Evolutionary conservation across 2,329 filamentous ascomycete species (phyloP), one percentile per base, ranked within the genome.

Genomic region (Paecilomyces sp.): DNA sequence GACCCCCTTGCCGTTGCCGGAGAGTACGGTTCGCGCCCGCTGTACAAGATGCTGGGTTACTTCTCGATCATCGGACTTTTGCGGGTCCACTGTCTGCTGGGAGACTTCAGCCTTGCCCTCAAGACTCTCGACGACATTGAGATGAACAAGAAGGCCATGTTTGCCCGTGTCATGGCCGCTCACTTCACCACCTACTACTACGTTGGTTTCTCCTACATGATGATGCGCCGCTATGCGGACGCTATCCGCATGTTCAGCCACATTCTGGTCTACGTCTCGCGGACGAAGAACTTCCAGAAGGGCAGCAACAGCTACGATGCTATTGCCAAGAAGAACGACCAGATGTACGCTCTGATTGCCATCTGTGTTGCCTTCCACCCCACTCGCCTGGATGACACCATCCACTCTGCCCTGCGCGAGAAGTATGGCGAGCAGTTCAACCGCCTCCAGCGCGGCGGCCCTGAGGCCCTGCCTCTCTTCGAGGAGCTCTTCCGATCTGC

Each of bases 131-230:
- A 99, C 76, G 93, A 97, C 76, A 97, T 99, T 73, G 94, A 99
- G 85, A 88, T 99, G 71, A 99, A 97, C 85, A 99, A 99, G 85
- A 97, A 97, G 84, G 92, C 94, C 78, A 97, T 97, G 91, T 99
- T 99, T 76, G 93, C 94, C 64, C 91, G 94, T 67, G 94, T 99
- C 76, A 97, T 99, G 94, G 93, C 94, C 58, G 94, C 94, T 60
- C 94, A 99, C 83, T 97, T 97, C 82, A 97, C 93, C 68, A 99
- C 94, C 66, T 99, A 97, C 86, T 99, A 99, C 87, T 97, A 97
- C 77, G 93, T 99, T 64, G 94, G 94, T 68, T 99, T 99, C 87
- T 96, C 91, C 68, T 99, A 99, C 88, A 97, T 99, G 93, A 99
- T 99, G 94, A 96, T 97, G 91, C 92, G 94, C 81, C 91, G 94